A percentile compares a stretch with the other conserved stretches of the same genome.
These are phyloP conservation scores for Artomyces pyxidatus DNA, from an alignment of 768 basidiomycete species.

Conservation along the genomic window DNA sequence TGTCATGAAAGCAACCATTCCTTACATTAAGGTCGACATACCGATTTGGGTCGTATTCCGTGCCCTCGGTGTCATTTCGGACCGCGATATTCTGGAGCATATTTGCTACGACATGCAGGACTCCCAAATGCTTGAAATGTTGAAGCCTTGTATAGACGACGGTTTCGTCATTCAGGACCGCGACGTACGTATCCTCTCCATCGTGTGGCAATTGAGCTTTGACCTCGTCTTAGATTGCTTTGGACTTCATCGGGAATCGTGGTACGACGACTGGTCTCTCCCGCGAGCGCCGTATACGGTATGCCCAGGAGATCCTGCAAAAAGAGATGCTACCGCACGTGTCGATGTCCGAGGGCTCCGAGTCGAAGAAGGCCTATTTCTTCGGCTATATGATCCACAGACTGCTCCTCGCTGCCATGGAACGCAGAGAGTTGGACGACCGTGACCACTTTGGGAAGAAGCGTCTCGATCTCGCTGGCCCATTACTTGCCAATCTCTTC, in stretches of 20 bases:
- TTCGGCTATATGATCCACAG: slow-evolving; percentile 99
- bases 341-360: slow-evolving; percentile 90
- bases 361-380: slow-evolving; percentile 98
- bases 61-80: slow-evolving; percentile 93
- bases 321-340: slow-evolving; percentile 99
- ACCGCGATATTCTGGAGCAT: slow-evolving; percentile 95
- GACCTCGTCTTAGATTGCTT: slow-evolving; percentile 41
- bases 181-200: slow-evolving; percentile 44
- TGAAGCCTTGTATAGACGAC: slow-evolving; percentile 97
- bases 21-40: slow-evolving; percentile 97
- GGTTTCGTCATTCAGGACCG: slow-evolving; percentile 97
- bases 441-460: slow-evolving; percentile 99
- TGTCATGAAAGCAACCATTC: slow-evolving; percentile 94
- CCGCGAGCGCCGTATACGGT: slow-evolving; percentile 86
- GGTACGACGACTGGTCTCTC: slow-evolving; percentile 91
- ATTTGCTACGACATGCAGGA: slow-evolving; percentile 99
- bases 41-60: slow-evolving; percentile 99
- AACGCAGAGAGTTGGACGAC: slow-evolving; percentile 93
- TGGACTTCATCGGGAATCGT: slow-evolving; percentile 98
- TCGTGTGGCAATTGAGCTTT: slow-evolving; percentile 3
- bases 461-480: slow-evolving; percentile 91
- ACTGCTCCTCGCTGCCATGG: slow-evolving; percentile 85
- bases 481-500: slow-evolving; percentile 93
- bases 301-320: slow-evolving; percentile 95
- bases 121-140: slow-evolving; percentile 92